Base-by-base conservation (phyloP, 495 filamentous ascomycete genomes). In the Achaetomiella virescens region DNA sequence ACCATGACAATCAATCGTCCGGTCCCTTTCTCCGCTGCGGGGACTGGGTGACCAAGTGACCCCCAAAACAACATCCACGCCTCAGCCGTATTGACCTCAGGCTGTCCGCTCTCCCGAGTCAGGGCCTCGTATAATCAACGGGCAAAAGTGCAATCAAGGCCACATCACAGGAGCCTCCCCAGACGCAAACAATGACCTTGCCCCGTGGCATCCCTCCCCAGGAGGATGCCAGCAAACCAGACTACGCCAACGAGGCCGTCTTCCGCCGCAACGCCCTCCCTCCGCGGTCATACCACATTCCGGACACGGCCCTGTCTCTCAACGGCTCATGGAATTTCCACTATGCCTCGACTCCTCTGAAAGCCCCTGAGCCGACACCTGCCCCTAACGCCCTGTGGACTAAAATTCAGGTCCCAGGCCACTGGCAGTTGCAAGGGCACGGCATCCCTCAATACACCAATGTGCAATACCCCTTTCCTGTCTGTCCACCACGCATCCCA, bases 351-450 rank as follows among this genome's bases (percentile, higher is more conserved):
- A 79, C 68, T 14, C 81, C 82, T 1, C 62, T 73, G 20, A 65
- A 75, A 8, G 79, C 77, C 2, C 72, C 78, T 0, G 70, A 72
- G 14, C 75, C 7, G 63, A 68, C 24, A 29, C 49, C n/a, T 57
- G 45, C 51, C 27, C 54, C 58, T 29, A 54, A 58, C 25, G 58
- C 62, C 17, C 61, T 59, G 51, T 84, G 83, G 80, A 70, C 64
- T 14, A 62, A 71, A 36, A 78, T 83, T 48, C 52, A 70, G n/a
- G 84, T 86, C 5, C 84, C 84, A 0, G 79, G 80, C 2, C 81
- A 83, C 63, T 86, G 84, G 84, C 84, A 87, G 57, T 64, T 85
- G 7, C 80, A 85, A 60, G 84, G 84, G 33, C 79, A 82, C 54
- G 83, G 82, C 7, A 63, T 62, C n/a, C 75, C 74, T 4, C 81